These are phyloP conservation scores for Mycena latifolia DNA, from an alignment of 768 basidiomycete species.

Conservation along the genomic window DNA sequence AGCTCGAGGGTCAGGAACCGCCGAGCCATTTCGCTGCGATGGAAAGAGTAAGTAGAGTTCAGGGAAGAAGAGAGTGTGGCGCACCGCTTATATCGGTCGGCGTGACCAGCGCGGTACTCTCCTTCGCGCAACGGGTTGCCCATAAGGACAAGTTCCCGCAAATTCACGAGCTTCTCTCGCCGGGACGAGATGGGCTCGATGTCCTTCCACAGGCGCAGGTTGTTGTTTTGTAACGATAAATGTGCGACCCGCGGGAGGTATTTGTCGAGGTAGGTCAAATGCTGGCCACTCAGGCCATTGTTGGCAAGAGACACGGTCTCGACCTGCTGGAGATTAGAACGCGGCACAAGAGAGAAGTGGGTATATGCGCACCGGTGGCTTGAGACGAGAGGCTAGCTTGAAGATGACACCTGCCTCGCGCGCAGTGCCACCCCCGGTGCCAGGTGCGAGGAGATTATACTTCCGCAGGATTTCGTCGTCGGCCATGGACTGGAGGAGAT, in stretches of 20 bases:
- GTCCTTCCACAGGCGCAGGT: slow-evolving; percentile 77
- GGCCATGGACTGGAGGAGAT: slow-evolving; percentile 71
- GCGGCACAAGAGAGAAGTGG: slow-evolving; percentile 13
- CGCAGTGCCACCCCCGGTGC: slow-evolving; percentile 68
- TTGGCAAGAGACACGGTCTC: slow-evolving; percentile 89
- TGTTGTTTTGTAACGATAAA: slow-evolving; percentile 85
- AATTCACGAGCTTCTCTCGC: slow-evolving; percentile 68
- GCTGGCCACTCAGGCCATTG: slow-evolving; percentile 69
- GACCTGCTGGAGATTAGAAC: slow-evolving; percentile 54
- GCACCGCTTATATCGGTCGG: slow-evolving; percentile 77
- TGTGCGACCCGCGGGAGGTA: slow-evolving; percentile 87
- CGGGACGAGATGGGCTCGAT: slow-evolving; percentile 72
- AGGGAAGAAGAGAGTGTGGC: slow-evolving; percentile 30
- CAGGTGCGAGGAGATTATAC: slow-evolving; percentile 78
- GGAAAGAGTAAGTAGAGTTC: slow-evolving; percentile 9
- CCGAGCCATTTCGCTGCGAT: slow-evolving; percentile 77
- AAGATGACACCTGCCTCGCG: slow-evolving; percentile 88
- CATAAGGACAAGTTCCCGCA: slow-evolving; percentile 79
- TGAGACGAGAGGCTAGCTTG: slow-evolving; percentile 85
- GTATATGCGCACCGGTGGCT: slow-evolving; percentile 73
- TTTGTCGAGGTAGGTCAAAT: slow-evolving; percentile 72
- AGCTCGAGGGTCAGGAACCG: slow-evolving; percentile 87
- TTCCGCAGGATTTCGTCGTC: slow-evolving; percentile 84
- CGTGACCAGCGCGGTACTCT: slow-evolving; percentile 68
- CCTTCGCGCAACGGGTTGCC: slow-evolving; percentile 82